A percentile compares a stretch with the other conserved stretches of the same genome.
Conservation (phyloP, 257 asterid species). For the Petunia axillaris region DNA sequence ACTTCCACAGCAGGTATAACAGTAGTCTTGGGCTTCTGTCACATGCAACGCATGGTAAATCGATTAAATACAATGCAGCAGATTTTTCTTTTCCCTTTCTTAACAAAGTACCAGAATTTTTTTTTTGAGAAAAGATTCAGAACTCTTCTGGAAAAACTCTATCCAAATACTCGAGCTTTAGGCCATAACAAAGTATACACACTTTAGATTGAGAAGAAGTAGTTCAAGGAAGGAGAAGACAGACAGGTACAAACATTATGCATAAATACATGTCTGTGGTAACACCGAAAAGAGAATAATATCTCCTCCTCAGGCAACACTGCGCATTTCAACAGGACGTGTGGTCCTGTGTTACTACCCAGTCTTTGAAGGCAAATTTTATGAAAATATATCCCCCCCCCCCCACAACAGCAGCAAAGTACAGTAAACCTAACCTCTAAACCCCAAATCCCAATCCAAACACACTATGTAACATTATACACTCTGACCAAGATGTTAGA, state of each 20-base stretch:
- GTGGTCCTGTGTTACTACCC: neutral
- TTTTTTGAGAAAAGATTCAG: neutral
- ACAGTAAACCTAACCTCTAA: neutral
- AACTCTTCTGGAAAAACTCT: neutral
- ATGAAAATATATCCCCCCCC: neutral
- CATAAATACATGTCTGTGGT: neutral
- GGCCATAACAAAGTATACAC: neutral
- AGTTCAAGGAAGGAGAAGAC: neutral
- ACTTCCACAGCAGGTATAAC: slow-evolving; percentile 94
- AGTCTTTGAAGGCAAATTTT: neutral
- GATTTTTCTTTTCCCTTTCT: neutral
- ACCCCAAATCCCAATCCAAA: neutral
- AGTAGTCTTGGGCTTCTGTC: slow-evolving; percentile 68
- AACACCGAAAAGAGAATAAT: too few species aligned
- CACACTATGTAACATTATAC: neutral
- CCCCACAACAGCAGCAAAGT: neutral
- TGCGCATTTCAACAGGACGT: neutral
- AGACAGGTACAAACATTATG: neutral
- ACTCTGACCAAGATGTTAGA: neutral
- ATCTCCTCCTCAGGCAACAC: neutral
- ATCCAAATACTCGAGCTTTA: slow-evolving; percentile 9
- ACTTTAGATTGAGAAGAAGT: neutral
- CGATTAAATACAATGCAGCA: neutral
- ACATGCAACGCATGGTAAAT: slow-evolving; percentile 22
- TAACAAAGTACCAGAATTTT: neutral